A percentile compares a stretch with the other conserved stretches of the same genome.
phyloP scores from a whole-genome alignment of 2,329 filamentous ascomycete genomes.

The Calonectria pseudoreteaudii region DNA sequence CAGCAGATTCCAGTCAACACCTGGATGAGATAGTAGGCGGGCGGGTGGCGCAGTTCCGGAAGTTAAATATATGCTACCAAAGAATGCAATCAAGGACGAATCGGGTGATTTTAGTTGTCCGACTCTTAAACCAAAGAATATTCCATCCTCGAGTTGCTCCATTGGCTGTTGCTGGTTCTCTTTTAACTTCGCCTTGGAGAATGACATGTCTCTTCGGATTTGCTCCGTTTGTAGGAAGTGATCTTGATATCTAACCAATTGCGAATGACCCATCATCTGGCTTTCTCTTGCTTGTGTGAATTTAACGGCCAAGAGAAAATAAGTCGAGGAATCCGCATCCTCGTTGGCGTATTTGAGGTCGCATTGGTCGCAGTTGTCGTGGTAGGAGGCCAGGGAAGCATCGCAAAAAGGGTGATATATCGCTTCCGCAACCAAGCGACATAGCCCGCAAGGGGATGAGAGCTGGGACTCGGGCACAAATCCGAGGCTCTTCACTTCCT shows the following conservation, averaged over 20 bases:
- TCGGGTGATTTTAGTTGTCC: background rate
- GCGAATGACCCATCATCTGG: conserved; percentile 11
- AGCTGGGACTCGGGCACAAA: background rate
- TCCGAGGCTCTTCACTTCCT: background rate
- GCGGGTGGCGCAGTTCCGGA: background rate
- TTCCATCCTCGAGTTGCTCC: background rate
- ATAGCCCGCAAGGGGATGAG: background rate
- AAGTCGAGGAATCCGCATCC: background rate
- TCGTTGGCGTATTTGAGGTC: background rate
- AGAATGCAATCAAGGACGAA: background rate
- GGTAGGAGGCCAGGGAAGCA: background rate
- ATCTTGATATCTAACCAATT: background rate
- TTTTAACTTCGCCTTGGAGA: background rate
- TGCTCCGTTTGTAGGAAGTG: background rate
- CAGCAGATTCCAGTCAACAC: background rate
- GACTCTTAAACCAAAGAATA: conserved; percentile 13
- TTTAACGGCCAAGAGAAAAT: background rate
- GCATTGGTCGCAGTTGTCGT: conserved; percentile 4
- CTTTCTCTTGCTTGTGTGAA: background rate
- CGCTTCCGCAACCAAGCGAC: conserved; percentile 8
- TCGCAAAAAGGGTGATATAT: conserved; percentile 8
- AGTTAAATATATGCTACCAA: conserved; percentile 8
- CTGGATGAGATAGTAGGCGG: background rate
- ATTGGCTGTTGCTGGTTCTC: background rate
- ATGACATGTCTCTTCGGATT: background rate